Evolutionary conservation across 768 basidiomycete genomes (phyloP).

Genomic region (Kwoniella pini): DNA sequence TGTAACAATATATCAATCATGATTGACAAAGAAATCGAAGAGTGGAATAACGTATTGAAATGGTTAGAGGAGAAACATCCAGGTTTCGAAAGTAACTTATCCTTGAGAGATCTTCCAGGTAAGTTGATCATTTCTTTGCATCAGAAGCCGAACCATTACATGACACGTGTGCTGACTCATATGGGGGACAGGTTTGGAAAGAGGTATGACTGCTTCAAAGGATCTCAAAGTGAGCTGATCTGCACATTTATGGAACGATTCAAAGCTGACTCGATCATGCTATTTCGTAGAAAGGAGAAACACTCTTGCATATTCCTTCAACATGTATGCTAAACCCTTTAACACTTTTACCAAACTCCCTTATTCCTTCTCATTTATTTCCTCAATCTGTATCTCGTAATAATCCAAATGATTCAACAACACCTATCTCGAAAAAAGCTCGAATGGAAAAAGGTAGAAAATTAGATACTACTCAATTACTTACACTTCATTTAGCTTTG

Average conservation of each 20-base stretch:
- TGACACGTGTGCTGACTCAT: too few species aligned
- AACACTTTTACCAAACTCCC: constrained; percentile 69
- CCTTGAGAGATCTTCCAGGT: constrained; percentile 63
- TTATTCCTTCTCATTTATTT: constrained; percentile 35
- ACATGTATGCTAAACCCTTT: constrained; percentile 69
- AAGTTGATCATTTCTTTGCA: constrained; percentile 30
- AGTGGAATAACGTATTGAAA: constrained; percentile 60
- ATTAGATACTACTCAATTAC: constrained; percentile 64
- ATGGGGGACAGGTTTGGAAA: constrained; percentile 68
- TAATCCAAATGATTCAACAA: constrained; percentile 3
- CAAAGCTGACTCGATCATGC: too few species aligned
- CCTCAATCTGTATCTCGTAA: constrained; percentile 10
- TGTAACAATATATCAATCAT: background rate
- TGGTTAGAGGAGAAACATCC: constrained; percentile 63
- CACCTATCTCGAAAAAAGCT: constrained; percentile 3
- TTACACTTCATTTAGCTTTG: constrained; percentile 77
- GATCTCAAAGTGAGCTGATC: constrained; percentile 57
- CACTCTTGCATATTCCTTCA: constrained; percentile 71
- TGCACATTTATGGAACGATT: background rate
- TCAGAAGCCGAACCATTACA: too few species aligned
- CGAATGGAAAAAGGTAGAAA: constrained; percentile 19
- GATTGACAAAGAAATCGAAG: background rate
- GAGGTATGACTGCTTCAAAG: constrained; percentile 67
- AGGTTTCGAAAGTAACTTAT: constrained; percentile 55
- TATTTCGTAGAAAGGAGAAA: constrained; percentile 52